A percentile compares a stretch with the other conserved stretches of the same genome.
Conservation (phyloP, 768 basidiomycete species). For the Lentinula aciculospora region DNA sequence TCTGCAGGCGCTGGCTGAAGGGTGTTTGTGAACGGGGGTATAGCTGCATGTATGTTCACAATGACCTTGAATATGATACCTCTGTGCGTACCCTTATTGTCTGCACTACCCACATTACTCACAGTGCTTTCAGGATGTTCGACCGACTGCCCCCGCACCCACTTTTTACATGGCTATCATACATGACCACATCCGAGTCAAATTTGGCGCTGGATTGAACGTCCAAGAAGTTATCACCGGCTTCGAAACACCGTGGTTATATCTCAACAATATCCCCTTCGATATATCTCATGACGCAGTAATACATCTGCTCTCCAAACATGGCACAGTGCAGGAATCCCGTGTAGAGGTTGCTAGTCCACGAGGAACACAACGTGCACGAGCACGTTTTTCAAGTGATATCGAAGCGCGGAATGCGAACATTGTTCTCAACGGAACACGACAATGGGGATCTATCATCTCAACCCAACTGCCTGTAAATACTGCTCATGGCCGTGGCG, state of each 20-base stretch:
- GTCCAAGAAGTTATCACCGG: constrained; percentile 55
- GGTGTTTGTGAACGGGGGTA: constrained; percentile 18
- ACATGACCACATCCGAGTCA: constrained; percentile 51
- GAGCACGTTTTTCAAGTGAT: constrained; percentile 35
- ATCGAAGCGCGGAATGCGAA: constrained; percentile 50
- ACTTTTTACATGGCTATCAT: constrained; percentile 24
- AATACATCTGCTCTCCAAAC: constrained; percentile 27
- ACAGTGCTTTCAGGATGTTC: neutral
- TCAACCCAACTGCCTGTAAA: constrained; percentile 41
- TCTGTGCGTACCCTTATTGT: constrained; percentile 9
- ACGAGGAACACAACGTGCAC: constrained; percentile 23
- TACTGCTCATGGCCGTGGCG: constrained; percentile 22
- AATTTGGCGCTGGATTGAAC: constrained; percentile 55
- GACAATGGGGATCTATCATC: constrained; percentile 32
- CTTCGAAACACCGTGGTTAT: constrained; percentile 63
- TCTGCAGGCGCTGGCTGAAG: constrained; percentile 27
- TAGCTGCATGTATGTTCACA: constrained; percentile 18
- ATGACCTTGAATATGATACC: constrained; percentile 18
- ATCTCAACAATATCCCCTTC: constrained; percentile 44
- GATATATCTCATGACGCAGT: constrained; percentile 29
- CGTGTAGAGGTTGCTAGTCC: constrained; percentile 19
- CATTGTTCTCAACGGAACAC: constrained; percentile 40
- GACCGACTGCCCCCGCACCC: constrained; percentile 5
- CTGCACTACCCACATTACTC: neutral
- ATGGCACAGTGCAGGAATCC: neutral